Evolutionary conservation across 345 rosid genomes (phyloP).

Genomic region (Bruguiera parviflora): DNA sequence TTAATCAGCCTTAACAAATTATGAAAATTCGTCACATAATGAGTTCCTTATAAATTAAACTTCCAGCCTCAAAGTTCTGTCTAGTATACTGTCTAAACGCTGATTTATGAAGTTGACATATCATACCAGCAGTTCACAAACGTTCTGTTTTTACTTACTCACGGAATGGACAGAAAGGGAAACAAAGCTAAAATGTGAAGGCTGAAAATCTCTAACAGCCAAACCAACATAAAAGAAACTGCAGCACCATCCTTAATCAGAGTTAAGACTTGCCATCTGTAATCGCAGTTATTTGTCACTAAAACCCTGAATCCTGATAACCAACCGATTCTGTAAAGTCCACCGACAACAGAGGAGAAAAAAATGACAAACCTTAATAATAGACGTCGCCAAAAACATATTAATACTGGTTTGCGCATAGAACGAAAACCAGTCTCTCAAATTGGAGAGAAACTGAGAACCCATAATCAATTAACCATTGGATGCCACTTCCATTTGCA

Average conservation of each 20-base stretch:
- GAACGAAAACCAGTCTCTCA: not conserved
- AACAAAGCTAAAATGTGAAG: not conserved
- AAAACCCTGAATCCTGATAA: not conserved
- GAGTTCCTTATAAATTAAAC: not conserved
- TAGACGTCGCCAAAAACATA: not conserved
- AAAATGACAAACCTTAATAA: too few relatives aligned
- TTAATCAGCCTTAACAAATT: not conserved
- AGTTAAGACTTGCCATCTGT: not conserved
- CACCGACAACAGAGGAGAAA: not conserved
- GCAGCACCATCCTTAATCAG: not conserved
- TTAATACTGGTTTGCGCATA: not conserved
- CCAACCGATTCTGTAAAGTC: not conserved
- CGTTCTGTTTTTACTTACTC: not conserved
- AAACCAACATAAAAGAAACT: conserved; percentile 3
- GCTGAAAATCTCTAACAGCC: not conserved
- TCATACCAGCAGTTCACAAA: not conserved
- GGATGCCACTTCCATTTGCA: not conserved
- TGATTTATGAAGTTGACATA: not conserved
- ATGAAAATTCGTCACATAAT: not conserved
- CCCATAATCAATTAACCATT: not conserved
- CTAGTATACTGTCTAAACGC: too few relatives aligned
- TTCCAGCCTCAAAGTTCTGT: not conserved
- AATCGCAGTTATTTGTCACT: not conserved
- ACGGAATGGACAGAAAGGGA: not conserved
- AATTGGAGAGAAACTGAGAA: not conserved